These are phyloP conservation scores for Lophiostoma macrostomum DNA, from an alignment of 495 filamentous ascomycete genomes.

Conservation along the genomic window DNA sequence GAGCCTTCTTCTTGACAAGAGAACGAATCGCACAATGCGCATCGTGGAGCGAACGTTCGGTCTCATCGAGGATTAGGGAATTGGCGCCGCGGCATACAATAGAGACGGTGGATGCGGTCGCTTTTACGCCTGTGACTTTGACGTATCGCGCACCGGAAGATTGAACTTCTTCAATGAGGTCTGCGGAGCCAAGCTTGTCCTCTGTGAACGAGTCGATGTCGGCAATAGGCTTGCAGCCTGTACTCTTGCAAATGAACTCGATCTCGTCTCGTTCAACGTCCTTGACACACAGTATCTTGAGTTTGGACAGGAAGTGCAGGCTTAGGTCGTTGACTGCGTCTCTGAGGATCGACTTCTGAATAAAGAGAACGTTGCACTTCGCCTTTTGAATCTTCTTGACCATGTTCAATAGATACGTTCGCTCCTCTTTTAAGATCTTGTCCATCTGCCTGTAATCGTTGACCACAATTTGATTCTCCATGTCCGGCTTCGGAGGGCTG, in stretches of 20 bases:
- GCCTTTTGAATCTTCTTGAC: constrained; percentile 99
- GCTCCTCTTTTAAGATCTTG: constrained; percentile 98
- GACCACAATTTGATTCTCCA: constrained; percentile 98
- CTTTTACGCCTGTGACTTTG: constrained; percentile 87
- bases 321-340: constrained; percentile 97
- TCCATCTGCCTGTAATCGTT: constrained; percentile 99
- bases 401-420: constrained; percentile 95
- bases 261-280: constrained; percentile 98
- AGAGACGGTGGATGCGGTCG: constrained; percentile 80
- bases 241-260: constrained; percentile 97
- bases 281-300: constrained; percentile 92
- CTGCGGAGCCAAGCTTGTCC: constrained; percentile 96
- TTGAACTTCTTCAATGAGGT: constrained; percentile 90
- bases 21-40: constrained; percentile 97
- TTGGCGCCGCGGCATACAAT: constrained; percentile 94
- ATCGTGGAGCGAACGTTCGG: constrained; percentile 92
- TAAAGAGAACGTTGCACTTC: constrained; percentile 97
- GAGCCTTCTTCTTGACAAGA: constrained; percentile 95
- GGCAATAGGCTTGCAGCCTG: constrained; percentile 97
- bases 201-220: constrained; percentile 98
- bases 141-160: constrained; percentile 83
- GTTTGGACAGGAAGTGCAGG: constrained; percentile 93
- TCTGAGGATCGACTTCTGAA: constrained; percentile 96
- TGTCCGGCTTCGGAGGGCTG: constrained; percentile 96
- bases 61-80: constrained; percentile 90